phyloP scores from a whole-genome alignment of 148 eudicot species.

The Pouteria glomerata region DNA sequence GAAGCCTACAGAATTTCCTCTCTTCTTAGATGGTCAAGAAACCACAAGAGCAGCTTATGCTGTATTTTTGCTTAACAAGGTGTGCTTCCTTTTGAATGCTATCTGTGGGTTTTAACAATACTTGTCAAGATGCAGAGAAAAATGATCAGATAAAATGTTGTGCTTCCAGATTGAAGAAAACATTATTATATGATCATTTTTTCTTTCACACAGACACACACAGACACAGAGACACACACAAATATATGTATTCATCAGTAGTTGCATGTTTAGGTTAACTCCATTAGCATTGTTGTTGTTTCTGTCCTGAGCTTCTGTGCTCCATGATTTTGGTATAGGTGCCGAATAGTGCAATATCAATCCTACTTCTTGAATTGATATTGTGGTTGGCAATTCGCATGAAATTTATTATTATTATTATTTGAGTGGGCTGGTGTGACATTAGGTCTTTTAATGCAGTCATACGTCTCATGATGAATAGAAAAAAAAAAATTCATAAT shows the following conservation, averaged over 20 bases:
- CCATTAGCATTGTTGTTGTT: neutral
- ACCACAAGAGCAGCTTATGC: slow-evolving; percentile 95
- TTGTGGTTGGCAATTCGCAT: too few relatives aligned
- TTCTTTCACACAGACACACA: too few relatives aligned
- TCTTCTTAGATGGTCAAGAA: slow-evolving; percentile 91
- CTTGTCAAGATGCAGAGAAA: neutral
- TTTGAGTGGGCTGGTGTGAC: too few relatives aligned
- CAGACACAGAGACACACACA: too few relatives aligned
- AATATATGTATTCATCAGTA: neutral
- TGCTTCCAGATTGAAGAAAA: neutral
- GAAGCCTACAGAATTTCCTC: slow-evolving; percentile 81
- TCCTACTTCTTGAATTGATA: too few relatives aligned
- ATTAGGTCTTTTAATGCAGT: too few relatives aligned
- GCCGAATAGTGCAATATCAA: neutral
- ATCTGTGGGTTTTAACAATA: neutral
- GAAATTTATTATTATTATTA: too few relatives aligned
- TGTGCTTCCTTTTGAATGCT: slow-evolving; percentile 15
- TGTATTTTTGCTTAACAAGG: slow-evolving; percentile 95
- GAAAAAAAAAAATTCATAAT: too few relatives aligned
- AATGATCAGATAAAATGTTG: neutral
- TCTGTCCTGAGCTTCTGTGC: neutral
- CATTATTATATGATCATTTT: neutral
- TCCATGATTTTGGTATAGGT: neutral
- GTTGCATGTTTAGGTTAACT: neutral
- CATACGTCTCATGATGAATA: too few relatives aligned